Evolutionary conservation across 73 alveolate genomes (phyloP).

Genomic region (Breviolum minutum): DNA sequence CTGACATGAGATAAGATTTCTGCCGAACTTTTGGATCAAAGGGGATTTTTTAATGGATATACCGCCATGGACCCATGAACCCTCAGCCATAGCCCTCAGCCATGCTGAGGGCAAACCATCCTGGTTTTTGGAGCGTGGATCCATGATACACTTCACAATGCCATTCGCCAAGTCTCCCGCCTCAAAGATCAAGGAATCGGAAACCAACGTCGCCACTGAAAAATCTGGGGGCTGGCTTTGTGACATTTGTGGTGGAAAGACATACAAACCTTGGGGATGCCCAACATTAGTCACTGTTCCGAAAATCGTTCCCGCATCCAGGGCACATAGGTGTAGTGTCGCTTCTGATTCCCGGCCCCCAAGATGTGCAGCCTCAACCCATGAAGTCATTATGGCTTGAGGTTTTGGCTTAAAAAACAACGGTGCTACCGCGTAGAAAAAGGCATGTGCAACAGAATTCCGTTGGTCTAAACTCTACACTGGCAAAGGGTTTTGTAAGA

Average conservation of each 20-base stretch:
- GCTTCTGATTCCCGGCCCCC: conserved; percentile 92
- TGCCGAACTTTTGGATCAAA: not conserved
- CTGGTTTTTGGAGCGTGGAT: conserved; percentile 82
- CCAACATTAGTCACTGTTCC: too few species aligned
- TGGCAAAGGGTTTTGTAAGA: too few species aligned
- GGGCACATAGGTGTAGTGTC: conserved; percentile 81
- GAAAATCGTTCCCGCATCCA: not conserved
- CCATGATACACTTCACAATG: conserved; percentile 90
- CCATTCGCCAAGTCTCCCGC: conserved; percentile 90
- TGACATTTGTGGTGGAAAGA: too few species aligned
- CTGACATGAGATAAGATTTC: not conserved
- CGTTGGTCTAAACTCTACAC: not conserved
- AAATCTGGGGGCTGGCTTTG: too few species aligned
- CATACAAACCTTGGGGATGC: too few species aligned
- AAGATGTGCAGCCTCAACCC: conserved; percentile 70
- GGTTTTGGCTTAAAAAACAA: too few species aligned
- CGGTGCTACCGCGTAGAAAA: too few species aligned
- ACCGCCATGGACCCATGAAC: not conserved
- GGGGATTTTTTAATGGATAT: not conserved
- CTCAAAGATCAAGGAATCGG: not conserved
- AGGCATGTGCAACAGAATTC: not conserved
- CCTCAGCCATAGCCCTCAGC: not conserved
- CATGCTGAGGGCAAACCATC: not conserved
- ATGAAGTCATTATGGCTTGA: not conserved
- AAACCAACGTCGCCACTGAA: too few species aligned